Evolutionary conservation across 1,284 basidiomycete species (phyloP), one percentile per base, ranked within the genome.

Genomic region (Leccinum proliferum): DNA sequence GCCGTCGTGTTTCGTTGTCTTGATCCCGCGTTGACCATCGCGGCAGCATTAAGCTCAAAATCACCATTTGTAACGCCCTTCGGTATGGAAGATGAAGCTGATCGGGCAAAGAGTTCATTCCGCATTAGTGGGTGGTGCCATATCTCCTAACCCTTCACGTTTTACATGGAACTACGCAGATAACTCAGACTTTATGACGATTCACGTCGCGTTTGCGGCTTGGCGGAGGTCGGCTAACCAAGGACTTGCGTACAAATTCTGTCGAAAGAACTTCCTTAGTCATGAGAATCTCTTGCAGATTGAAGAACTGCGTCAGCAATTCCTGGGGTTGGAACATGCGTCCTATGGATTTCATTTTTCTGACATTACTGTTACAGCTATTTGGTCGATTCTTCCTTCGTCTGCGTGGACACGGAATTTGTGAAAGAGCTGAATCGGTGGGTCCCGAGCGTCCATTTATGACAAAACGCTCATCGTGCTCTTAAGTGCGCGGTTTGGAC

Each of bases 151-250:
- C 21, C 41, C 29, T 60, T 8, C 14, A 32, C 5, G 9, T 53
- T 59, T 62, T 25, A 67, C 10, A 6, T n/a, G 18, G 37, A 52
- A 46, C 3, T 18, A 58, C 59, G 14, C 67, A 93, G 94, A 93
- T 65, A 93, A 97, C 75, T 96, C 92, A n/a, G 96, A 99, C 74
- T 99, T 99, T 74, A 72, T 98, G 66, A 97, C 96, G 0, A 85
- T 96, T 53, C 94, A 95, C 70, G 92, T 95, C 68, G 95, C 92
- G 0, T 99, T 96, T 76, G 79, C 87, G 9, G 89, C 86, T 64
- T 99, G 96, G 95, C 83, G 94, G 18, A 81, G 85, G n/a, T 90
- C 84, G 21, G 80, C 81, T 9, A 93, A 92, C 69, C 75, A 80
- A 14, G 77, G 75, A 60, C 81, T 81, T 67, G 85, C 87, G 39